Evolutionary conservation across 352 stramenopile genomes (phyloP), one percentile per base, ranked within the genome.

Genomic region (Pythium biforme): DNA sequence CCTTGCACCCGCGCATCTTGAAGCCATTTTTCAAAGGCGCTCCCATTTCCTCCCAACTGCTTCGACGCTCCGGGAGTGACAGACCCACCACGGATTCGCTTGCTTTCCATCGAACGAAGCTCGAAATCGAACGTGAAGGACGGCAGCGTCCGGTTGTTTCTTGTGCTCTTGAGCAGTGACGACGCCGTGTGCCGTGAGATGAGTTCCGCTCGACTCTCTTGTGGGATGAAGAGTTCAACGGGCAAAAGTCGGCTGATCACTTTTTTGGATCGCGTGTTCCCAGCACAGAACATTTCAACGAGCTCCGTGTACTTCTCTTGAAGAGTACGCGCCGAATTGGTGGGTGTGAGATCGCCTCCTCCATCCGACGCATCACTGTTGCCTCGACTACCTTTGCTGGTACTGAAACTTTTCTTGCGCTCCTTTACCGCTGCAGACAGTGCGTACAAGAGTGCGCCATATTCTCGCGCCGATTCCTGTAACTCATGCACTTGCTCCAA

Each of bases 271-370:
- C 82, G 75, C 15, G 73, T 86, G 51, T 95, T 95, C 15, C 83
- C 83, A 11, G 82, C 81, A 41, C 83, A 93, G 52, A 93, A 95
- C 62, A 93, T 79, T 43, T 93, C 83, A 31, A 95, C 81, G 3
- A 95, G 64, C 43, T 88, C 79, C 20, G 86, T 80, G 31, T 66
- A 77, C 29, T 90, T 82, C 23, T 88, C 74, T 19, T 76, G 51
- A 48, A 70, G 53, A n/a, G 57, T 49, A 4, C 52, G 62, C 3
- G 55, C 37, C 1, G 76, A 79, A 47, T 81, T 79, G 0, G 74
- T 85, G 25, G 76, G 73, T 17, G 75, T 83, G 10, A 75, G 61
- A 19, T 78, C 59, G 3, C 62, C 64, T 11, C 48, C 66, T 14
- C 76, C 55, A 12, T 65, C 57, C 7, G 56, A 62, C 26, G 41